Percentiles rank a stretch among this genome's conserved stretches.
Conservation (phyloP, 192 early-diverging fungal species). For the Podila verticillata region DNA sequence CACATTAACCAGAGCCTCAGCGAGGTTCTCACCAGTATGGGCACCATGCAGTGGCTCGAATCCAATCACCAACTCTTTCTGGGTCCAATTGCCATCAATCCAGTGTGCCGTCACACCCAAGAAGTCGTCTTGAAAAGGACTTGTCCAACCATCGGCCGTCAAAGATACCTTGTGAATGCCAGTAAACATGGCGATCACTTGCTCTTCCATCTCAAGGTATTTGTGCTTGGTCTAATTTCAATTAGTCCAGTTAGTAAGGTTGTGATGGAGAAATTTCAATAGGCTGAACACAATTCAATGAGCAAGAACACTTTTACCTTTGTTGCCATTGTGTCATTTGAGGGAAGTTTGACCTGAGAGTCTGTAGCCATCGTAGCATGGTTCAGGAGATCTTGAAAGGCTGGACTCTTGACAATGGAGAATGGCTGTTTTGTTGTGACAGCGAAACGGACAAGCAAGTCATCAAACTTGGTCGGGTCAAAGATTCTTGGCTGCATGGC, state of each 20-base stretch:
- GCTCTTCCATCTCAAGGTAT: constrained; percentile 6
- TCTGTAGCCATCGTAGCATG: constrained; percentile 15
- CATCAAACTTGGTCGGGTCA: constrained; percentile 16
- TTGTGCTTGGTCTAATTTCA: constrained; percentile 8
- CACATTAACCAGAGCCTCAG: constrained; percentile 8
- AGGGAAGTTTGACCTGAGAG: not conserved
- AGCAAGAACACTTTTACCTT: too few species aligned
- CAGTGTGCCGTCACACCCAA: constrained; percentile 19
- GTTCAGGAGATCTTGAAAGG: constrained; percentile 14
- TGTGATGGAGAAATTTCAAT: not conserved
- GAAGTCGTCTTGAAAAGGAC: constrained; percentile 13
- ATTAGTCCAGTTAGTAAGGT: too few species aligned
- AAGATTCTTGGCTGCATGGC: constrained; percentile 1
- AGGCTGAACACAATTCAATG: not conserved
- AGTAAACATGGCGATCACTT: constrained; percentile 10
- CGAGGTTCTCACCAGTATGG: constrained; percentile 14
- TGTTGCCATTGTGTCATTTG: too few species aligned
- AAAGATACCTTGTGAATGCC: constrained; percentile 6
- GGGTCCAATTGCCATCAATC: constrained; percentile 20
- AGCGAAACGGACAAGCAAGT: constrained; percentile 13
- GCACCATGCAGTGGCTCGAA: constrained; percentile 17
- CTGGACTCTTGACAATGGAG: constrained; percentile 8
- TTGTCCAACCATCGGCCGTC: constrained; percentile 25
- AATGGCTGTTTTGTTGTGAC: constrained; percentile 21
- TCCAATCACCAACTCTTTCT: constrained; percentile 18